Conservation (phyloP, 345 rosid species). For the Firmiana major region DNA sequence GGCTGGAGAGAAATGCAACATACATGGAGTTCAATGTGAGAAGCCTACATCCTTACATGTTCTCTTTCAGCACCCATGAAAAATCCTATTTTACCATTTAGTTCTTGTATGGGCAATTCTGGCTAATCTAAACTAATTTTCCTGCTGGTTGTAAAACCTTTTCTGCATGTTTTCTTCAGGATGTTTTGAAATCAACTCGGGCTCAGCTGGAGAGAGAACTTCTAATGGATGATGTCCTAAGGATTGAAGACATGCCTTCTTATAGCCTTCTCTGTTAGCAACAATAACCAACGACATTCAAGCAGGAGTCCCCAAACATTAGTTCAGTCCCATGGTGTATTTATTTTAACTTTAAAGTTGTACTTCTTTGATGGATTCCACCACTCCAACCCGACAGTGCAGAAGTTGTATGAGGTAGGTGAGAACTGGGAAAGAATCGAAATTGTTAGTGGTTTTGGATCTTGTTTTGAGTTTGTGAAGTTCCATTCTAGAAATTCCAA, state of each 20-base stretch:
- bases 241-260: conserved; percentile 92
- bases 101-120: not conserved
- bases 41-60: not conserved
- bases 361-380: not conserved
- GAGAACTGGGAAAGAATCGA: not conserved
- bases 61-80: not conserved
- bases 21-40: conserved; percentile 98
- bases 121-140: not conserved
- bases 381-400: not conserved
- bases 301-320: not conserved
- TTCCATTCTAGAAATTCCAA: not conserved
- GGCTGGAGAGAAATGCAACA: conserved; percentile 84
- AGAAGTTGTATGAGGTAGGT: not conserved
- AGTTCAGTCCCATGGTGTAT: not conserved
- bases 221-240: conserved; percentile 66
- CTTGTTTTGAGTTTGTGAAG: not conserved
- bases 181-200: conserved; percentile 71
- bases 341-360: not conserved
- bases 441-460: not conserved
- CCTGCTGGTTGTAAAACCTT: not conserved
- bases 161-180: conserved; percentile 33
- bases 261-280: conserved; percentile 59
- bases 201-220: conserved; percentile 80
- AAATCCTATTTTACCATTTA: not conserved
- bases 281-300: not conserved